Evolutionary conservation across 2,329 filamentous ascomycete species (phyloP), one percentile per base, ranked within the genome.

Genomic region (Diplodia scrobiculata): DNA sequence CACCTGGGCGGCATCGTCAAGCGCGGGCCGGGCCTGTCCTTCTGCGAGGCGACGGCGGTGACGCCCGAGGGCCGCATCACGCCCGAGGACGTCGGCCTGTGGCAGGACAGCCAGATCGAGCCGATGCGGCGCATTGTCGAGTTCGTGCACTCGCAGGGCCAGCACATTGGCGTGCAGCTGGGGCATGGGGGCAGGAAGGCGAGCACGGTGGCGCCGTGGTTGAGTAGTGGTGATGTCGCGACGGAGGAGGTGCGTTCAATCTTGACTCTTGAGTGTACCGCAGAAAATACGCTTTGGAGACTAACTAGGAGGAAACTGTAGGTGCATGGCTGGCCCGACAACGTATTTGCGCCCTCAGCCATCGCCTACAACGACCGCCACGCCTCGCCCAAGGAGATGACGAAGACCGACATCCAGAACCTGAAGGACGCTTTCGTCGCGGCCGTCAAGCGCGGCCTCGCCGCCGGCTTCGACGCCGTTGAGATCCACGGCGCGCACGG

Each of bases 401-500:
- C 86, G 0, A 77, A 84, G 1, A 80, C 83, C 1, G 88, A 94
- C 62, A 93, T 96, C 68, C 80, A 86, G 70, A 77, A 80, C 2
- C 78, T 91, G 53, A 88, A 92, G 72, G 74, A 78, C 48, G 83
- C 83, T 10, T 95, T 86, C 78, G 85, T 81, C 4, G 83, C 83
- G 45, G 84, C 91, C 0, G 77, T 93, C 4, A 80, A 85, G 68
- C 76, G 81, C 36, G 73, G 80, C 4, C 60, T 83, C 6, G 73
- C 75, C 11, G 89, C 87, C 1, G 92, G 91, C 0, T 85, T 91
- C 58, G 91, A 96, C 73, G 84, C 88, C 7, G 87, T 96, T 67
- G 91, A 96, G 75, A 86, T 96, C 60, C 91, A 95, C 79, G 85
- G 84, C 70, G 91, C 91, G 0, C 91, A 95, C 72, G 91, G 91